Conservation (phyloP, 1,284 basidiomycete genomes). For the Moesziomyces parantarcticus region DNA sequence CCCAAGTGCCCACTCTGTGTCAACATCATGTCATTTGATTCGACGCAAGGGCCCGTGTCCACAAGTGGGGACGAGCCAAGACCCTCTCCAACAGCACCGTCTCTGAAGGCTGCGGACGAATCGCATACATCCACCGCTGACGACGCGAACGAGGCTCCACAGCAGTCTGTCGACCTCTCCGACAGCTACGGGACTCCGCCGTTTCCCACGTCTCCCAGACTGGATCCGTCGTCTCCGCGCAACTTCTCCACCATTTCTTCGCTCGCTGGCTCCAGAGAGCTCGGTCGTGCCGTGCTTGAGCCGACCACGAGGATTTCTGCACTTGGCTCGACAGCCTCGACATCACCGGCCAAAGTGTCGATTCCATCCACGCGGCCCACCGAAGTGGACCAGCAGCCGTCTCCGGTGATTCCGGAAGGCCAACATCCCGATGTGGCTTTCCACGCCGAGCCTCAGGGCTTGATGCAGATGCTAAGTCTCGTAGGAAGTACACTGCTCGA, state of each 20-base stretch:
- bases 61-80: neutral
- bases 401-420: neutral
- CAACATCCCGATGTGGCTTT: conserved; percentile 15
- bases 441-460: conserved; percentile 45
- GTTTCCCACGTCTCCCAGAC: conserved; percentile 35
- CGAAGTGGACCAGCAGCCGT: neutral
- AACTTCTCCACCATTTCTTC: conserved; percentile 47
- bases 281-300: conserved; percentile 28
- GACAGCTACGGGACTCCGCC: conserved; percentile 24
- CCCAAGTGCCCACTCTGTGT: too few relatives aligned
- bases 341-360: neutral
- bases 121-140: conserved; percentile 6
- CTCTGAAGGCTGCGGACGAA: neutral
- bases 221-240: conserved; percentile 42
- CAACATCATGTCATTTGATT: neutral
- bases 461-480: conserved; percentile 62
- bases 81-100: neutral
- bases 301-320: conserved; percentile 22
- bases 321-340: conserved; percentile 2
- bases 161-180: neutral
- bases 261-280: conserved; percentile 32
- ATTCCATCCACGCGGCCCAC: conserved; percentile 1
- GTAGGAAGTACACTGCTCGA: conserved; percentile 59
- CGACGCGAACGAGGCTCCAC: conserved; percentile 3
- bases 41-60: neutral